Base-by-base conservation (phyloP, 2,329 filamentous ascomycete species). In the Blastomyces emzantsi region DNA sequence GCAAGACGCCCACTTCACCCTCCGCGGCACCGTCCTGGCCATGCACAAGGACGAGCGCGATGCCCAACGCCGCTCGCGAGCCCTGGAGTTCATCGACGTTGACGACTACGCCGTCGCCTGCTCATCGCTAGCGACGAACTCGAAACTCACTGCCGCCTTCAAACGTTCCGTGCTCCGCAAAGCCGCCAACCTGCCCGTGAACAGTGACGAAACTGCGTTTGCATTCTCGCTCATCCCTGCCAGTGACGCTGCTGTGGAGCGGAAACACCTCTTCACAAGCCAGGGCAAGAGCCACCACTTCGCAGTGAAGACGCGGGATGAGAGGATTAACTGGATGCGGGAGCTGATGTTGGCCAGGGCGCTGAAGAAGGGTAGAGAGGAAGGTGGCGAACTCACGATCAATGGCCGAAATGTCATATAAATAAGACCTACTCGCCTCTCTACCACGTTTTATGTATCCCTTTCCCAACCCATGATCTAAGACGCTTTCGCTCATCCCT, bases 1-100 rank as follows among this genome's bases (percentile, higher is more conserved):
- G 92, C 86, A 92, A 72, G 90, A 95, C 74, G 88, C 91, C 69
- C 94, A 93, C 79, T 95, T 94, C 75, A 91, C 90, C 33, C 87
- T 97, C 67, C 87, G 87, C 70, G 88, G 88, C 64, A 90, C 87
- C 33, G 84, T 85, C 36, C 82, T 90, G 47, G 71, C 73, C 43
- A 76, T 76, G 74, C 69, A 70, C 61, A 69, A 70, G 41, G 69
- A 74, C 54, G 71, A 74, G 52, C 43, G 65, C 28, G 67, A 66
- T 33, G 65, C 71, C 36, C 65, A 54, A 5, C 69, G 67, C 15
- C 63, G 69, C 17, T 71, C 69, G 17, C 69, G 67, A 30, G 68
- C 72, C 0, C 67, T 75, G 17, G 74, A 76, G 60, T 69, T 66
- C 28, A 73, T 75, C 62, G 73, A 76, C 57, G 72, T 78, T 0